Evolutionary conservation across 2,329 filamentous ascomycete genomes (phyloP).

Genomic region (Neopestalotiopsis sp.): DNA sequence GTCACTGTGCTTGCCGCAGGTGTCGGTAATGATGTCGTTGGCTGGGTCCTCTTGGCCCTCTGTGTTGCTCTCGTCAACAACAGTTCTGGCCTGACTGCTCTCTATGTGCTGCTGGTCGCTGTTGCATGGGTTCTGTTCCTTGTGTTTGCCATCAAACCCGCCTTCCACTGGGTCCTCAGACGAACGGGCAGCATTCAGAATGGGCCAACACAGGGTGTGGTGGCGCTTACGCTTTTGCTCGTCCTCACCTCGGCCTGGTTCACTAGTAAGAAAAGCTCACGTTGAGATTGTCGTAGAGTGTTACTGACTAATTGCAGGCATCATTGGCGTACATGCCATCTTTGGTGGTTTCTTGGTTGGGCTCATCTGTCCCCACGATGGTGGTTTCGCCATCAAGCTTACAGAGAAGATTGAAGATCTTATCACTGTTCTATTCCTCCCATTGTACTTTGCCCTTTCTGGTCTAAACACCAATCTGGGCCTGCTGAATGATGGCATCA

Average conservation of each 20-base stretch:
- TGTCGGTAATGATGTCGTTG: slow-evolving; percentile 89
- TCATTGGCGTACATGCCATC: slow-evolving; percentile 93
- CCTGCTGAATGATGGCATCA: slow-evolving; percentile 78
- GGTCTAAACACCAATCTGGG: slow-evolving; percentile 89
- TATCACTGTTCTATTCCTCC: slow-evolving; percentile 81
- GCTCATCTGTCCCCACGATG: slow-evolving; percentile 87
- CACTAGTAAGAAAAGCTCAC: slow-evolving; percentile 40
- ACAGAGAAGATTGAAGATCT: slow-evolving; percentile 96
- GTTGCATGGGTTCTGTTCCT: slow-evolving; percentile 80
- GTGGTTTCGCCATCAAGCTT: slow-evolving; percentile 87
- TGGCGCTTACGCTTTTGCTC: slow-evolving; percentile 81
- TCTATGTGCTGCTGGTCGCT: slow-evolving; percentile 82
- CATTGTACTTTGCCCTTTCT: slow-evolving; percentile 92
- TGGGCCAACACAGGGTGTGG: slow-evolving; percentile 84
- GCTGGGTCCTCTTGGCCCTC: slow-evolving; percentile 91
- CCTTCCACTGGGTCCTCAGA: slow-evolving; percentile 75
- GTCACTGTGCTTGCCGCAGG: slow-evolving; percentile 91
- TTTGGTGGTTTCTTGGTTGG: slow-evolving; percentile 93
- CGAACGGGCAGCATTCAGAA: slow-evolving; percentile 82
- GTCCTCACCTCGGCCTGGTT: slow-evolving; percentile 73
- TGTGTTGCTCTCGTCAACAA: slow-evolving; percentile 95
- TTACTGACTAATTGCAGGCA: slow-evolving; percentile 69
- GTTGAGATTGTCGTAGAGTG: not conserved
- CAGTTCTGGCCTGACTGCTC: slow-evolving; percentile 77
- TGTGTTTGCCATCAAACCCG: slow-evolving; percentile 73